Evolutionary conservation across 352 stramenopile species (phyloP).

Genomic region (Phytophthora vignae): DNA sequence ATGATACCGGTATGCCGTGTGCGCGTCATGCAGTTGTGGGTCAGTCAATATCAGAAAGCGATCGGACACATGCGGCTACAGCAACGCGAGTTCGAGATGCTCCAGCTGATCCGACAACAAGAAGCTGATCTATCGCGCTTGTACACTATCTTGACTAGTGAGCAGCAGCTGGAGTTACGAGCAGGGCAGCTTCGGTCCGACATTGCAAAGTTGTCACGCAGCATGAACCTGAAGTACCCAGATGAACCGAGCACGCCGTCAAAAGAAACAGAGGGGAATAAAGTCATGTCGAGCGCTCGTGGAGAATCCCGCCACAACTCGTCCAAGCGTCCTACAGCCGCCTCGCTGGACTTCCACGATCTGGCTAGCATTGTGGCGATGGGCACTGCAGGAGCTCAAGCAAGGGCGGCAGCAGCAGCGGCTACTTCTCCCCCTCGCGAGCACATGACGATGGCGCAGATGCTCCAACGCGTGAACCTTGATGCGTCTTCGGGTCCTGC

Average conservation of each 20-base stretch:
- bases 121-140: slow-evolving; percentile 77
- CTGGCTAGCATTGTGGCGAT: slow-evolving; percentile 52
- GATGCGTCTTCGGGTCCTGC: slow-evolving; percentile 19
- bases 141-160: slow-evolving; percentile 60
- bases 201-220: slow-evolving; percentile 72
- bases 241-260: slow-evolving; percentile 33
- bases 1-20: slow-evolving; percentile 88
- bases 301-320: slow-evolving; percentile 7
- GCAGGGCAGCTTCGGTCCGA: slow-evolving; percentile 73
- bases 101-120: slow-evolving; percentile 83
- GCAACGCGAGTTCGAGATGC: slow-evolving; percentile 88
- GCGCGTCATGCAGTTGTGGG: slow-evolving; percentile 89
- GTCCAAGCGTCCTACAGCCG: slow-evolving; percentile 37
- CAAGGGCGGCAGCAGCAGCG: slow-evolving; percentile 13
- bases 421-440: slow-evolving; percentile 29
- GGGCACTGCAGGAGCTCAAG: slow-evolving; percentile 38
- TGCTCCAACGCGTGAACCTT: slow-evolving; percentile 39
- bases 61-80: slow-evolving; percentile 90
- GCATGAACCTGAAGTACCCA: slow-evolving; percentile 80
- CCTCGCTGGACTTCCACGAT: slow-evolving; percentile 63
- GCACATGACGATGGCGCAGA: slow-evolving; percentile 47
- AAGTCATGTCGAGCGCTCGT: slow-evolving; percentile 17
- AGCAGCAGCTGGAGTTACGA: slow-evolving; percentile 74
- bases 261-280: slow-evolving; percentile 30
- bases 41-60: slow-evolving; percentile 88